Conservation (phyloP, 2,329 filamentous ascomycete genomes). For the Aspergillus tubingensis region DNA sequence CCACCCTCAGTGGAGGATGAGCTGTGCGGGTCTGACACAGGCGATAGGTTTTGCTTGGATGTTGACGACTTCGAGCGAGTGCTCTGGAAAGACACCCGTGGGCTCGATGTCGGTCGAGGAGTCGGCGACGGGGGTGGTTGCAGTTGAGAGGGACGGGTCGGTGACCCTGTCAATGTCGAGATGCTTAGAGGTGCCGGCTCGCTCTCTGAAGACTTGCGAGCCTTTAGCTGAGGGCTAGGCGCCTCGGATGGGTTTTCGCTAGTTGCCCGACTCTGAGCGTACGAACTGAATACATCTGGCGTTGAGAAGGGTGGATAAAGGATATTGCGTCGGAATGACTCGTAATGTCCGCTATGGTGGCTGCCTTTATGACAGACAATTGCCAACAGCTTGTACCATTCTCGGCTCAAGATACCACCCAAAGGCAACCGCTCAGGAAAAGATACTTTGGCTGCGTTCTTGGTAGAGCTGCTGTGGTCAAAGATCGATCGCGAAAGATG, state of each 20-base stretch:
- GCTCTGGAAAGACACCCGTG: conserved; percentile 38
- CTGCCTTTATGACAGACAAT: conserved; percentile 94
- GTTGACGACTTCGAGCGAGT: conserved; percentile 30
- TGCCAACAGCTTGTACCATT: conserved; percentile 79
- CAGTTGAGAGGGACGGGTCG: conserved; percentile 35
- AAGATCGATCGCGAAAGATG: conserved; percentile 94
- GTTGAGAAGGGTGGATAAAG: conserved; percentile 79
- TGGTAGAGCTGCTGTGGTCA: conserved; percentile 75
- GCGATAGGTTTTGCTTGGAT: conserved; percentile 27
- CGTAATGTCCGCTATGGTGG: conserved; percentile 95
- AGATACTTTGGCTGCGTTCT: conserved; percentile 90
- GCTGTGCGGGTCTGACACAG: conserved; percentile 27
- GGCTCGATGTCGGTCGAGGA: conserved; percentile 33
- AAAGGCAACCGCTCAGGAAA: conserved; percentile 87
- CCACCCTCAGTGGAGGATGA: conserved; percentile 26
- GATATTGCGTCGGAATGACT: conserved; percentile 88
- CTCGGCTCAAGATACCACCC: conserved; percentile 74
- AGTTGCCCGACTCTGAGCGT: conserved; percentile 64
- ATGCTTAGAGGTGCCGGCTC: conserved; percentile 34
- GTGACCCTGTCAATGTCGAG: conserved; percentile 37
- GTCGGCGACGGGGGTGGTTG: conserved; percentile 20
- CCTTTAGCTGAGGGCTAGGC: conserved; percentile 43
- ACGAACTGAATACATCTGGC: conserved; percentile 73
- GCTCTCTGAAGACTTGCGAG: conserved; percentile 32
- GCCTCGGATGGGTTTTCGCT: conserved; percentile 52